Conservation (phyloP, 768 basidiomycete genomes). For the Tubosaeta sp. region DNA sequence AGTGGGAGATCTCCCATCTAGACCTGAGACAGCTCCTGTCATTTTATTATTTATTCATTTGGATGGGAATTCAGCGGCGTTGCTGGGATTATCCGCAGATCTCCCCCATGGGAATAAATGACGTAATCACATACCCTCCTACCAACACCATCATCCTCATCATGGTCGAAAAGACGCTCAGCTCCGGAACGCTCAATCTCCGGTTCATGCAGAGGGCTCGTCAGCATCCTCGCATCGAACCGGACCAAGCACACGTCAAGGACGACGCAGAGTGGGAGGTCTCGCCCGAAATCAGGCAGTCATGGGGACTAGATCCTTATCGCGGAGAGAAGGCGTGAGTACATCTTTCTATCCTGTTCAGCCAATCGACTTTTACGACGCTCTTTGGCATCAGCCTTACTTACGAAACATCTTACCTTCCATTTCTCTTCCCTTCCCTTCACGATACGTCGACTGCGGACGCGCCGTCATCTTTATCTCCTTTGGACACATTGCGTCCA, state of each 20-base stretch:
- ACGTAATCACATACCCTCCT: neutral
- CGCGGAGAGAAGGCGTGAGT: constrained; percentile 26
- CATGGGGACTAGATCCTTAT: constrained; percentile 41
- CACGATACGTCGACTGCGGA: constrained; percentile 7
- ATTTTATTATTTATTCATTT: no score
- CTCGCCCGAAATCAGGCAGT: constrained; percentile 45
- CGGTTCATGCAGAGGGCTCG: constrained; percentile 73
- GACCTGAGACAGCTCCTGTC: no score
- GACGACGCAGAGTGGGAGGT: constrained; percentile 69
- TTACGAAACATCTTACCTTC: constrained; percentile 62
- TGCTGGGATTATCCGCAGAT: no score
- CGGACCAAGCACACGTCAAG: constrained; percentile 50
- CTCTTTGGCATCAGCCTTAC: constrained; percentile 30
- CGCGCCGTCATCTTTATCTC: constrained; percentile 4
- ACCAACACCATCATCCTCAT: neutral
- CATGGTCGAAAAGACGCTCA: constrained; percentile 47
- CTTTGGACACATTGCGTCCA: constrained; percentile 23
- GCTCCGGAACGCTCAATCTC: constrained; percentile 59
- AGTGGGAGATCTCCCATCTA: no score
- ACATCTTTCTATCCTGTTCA: constrained; percentile 1
- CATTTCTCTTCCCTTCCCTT: constrained; percentile 53
- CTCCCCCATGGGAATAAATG: neutral
- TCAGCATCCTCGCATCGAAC: constrained; percentile 44
- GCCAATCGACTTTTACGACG: constrained; percentile 10
- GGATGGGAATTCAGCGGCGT: no score